A percentile compares a stretch with the other conserved stretches of the same genome.
These are phyloP conservation scores for Arabidopsis thaliana DNA, from an alignment of 345 rosid genomes.

Conservation along the genomic window DNA sequence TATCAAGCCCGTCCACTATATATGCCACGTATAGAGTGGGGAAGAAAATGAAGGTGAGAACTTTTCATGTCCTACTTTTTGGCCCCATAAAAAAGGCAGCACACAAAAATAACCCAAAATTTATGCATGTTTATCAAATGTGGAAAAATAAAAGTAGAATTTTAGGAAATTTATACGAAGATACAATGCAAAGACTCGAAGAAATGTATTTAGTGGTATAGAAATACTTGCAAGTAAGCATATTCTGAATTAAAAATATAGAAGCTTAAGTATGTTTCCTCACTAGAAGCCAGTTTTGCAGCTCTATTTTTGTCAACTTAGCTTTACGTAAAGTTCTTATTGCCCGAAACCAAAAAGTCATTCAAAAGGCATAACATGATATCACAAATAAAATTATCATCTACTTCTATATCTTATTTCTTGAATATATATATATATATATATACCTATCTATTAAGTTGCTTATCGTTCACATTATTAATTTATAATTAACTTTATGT, in stretches of 20 bases:
- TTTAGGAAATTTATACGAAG: not conserved
- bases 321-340: constrained; percentile 43
- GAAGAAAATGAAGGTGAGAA: constrained; percentile 3
- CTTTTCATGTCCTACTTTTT: constrained; percentile 34
- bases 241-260: not conserved
- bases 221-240: constrained; percentile 16
- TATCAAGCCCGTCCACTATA: not conserved
- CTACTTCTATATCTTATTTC: constrained; percentile 7
- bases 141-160: constrained; percentile 3
- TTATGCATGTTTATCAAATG: constrained; percentile 28
- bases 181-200: not conserved
- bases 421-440: constrained; percentile 23
- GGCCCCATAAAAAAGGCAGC: constrained; percentile 32
- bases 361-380: constrained; percentile 45
- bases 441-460: constrained; percentile 12
- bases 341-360: constrained; percentile 31
- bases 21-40: constrained; percentile 10
- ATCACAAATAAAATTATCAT: not conserved
- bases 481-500: not conserved
- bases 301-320: constrained; percentile 55
- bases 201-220: not conserved
- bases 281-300: constrained; percentile 44
- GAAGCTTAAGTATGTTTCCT: constrained; percentile 40
- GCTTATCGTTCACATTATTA: constrained; percentile 17
- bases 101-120: constrained; percentile 26